phyloP scores from a whole-genome alignment of 768 basidiomycete species.

The Lactarius psammicola region DNA sequence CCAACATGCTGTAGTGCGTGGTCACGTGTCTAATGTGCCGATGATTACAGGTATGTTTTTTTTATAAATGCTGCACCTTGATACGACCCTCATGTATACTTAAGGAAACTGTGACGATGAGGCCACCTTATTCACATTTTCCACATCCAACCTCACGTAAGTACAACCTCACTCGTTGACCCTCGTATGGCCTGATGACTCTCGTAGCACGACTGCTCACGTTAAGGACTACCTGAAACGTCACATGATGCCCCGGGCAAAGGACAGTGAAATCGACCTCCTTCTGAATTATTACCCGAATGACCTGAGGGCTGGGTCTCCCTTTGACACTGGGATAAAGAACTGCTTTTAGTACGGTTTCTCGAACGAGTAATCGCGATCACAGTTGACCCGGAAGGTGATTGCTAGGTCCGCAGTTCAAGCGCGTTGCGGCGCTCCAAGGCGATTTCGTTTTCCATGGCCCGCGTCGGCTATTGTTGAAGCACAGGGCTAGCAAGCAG shows the following conservation, averaged over 20 bases:
- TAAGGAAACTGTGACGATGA: slow-evolving; percentile 56
- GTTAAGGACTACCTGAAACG: slow-evolving; percentile 4
- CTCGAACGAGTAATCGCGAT: too few relatives aligned
- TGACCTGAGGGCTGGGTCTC: too few relatives aligned
- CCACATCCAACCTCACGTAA: slow-evolving; percentile 35
- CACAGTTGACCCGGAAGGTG: neutral
- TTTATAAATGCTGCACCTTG: neutral
- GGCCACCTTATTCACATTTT: slow-evolving; percentile 43
- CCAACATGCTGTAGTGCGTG: slow-evolving; percentile 40
- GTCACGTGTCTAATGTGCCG: slow-evolving; percentile 48
- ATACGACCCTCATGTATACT: slow-evolving; percentile 7
- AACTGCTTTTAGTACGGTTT: slow-evolving; percentile 40
- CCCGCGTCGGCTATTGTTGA: slow-evolving; percentile 48
- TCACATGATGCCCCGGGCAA: slow-evolving; percentile 9
- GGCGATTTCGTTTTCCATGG: slow-evolving; percentile 54
- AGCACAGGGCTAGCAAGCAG: slow-evolving; percentile 39
- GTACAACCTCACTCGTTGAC: slow-evolving; percentile 3
- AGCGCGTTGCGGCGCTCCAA: slow-evolving; percentile 49
- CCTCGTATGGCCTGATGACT: neutral
- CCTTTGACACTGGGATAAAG: slow-evolving; percentile 37
- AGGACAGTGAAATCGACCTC: slow-evolving; percentile 13
- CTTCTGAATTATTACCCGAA: too few relatives aligned
- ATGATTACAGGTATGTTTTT: slow-evolving; percentile 42
- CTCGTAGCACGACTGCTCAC: neutral
- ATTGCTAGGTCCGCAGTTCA: slow-evolving; percentile 46